Evolutionary conservation across 768 basidiomycete genomes (phyloP).

Genomic region (Strobilomyces confusus): DNA sequence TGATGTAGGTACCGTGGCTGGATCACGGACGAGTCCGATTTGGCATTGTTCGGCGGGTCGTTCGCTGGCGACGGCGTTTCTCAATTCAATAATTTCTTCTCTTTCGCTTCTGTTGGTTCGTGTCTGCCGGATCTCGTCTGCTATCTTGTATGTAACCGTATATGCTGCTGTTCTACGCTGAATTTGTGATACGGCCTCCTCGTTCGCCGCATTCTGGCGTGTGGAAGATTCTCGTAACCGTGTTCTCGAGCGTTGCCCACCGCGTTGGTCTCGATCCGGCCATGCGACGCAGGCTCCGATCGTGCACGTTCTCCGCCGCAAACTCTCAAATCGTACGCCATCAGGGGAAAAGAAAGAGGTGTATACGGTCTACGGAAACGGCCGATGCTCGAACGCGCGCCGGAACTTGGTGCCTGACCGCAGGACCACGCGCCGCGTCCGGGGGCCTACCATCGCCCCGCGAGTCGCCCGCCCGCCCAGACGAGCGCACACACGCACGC

Average conservation of each 20-base stretch:
- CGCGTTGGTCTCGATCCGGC: neutral
- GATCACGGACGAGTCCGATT: neutral
- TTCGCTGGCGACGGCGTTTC: neutral
- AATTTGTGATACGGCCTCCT: neutral
- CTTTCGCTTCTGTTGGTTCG: neutral
- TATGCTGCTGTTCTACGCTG: neutral
- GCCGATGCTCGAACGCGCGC: too few relatives aligned
- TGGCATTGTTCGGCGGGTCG: neutral
- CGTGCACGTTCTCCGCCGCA: too few relatives aligned
- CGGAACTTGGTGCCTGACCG: neutral
- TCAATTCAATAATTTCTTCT: neutral
- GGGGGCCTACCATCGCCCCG: constrained; percentile 45
- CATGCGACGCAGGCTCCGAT: too few relatives aligned
- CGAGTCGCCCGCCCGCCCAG: constrained; percentile 55
- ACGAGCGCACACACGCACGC: constrained; percentile 51
- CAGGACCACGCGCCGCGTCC: constrained; percentile 9
- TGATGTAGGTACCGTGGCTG: neutral
- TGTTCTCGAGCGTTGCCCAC: neutral
- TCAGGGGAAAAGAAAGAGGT: neutral
- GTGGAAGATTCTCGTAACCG: neutral
- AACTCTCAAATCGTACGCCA: neutral
- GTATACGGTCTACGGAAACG: too few relatives aligned
- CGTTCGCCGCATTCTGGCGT: neutral
- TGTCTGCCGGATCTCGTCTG: neutral
- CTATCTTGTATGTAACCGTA: neutral